A percentile compares a stretch with the other conserved stretches of the same genome.
These are phyloP conservation scores for Trypanosoma vivax DNA, from an alignment of 208 protist genomes.

Conservation along the genomic window DNA sequence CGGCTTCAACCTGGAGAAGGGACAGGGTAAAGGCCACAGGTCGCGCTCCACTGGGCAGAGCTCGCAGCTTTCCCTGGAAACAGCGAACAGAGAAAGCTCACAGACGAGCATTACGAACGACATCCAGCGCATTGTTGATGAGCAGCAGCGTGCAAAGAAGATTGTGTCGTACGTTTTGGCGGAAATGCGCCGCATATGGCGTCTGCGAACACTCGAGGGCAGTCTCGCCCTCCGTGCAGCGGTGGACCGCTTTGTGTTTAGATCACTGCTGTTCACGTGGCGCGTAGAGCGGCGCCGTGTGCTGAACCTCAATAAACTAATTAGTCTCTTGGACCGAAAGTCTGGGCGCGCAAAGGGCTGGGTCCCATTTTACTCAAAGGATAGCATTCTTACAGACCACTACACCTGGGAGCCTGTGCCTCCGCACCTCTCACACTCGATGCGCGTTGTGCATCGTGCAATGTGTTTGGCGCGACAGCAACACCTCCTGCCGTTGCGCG, in stretches of 20 bases:
- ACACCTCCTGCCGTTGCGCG: conserved; percentile 47
- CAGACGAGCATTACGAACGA: conserved; percentile 9
- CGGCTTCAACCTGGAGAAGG: too few species aligned
- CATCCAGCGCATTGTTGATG: conserved; percentile 55
- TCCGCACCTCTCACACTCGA: conserved; percentile 13
- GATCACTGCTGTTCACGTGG: conserved; percentile 45
- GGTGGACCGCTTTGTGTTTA: conserved; percentile 25
- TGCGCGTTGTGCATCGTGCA: conserved; percentile 34
- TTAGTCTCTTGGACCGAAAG: conserved; percentile 62
- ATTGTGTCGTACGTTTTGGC: conserved; percentile 58
- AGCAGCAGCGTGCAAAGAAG: conserved; percentile 75
- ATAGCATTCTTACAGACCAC: conserved; percentile 42
- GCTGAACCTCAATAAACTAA: conserved; percentile 67
- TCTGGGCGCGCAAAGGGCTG: conserved; percentile 52
- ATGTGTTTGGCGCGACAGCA: conserved; percentile 60
- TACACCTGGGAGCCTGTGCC: conserved; percentile 13
- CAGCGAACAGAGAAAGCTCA: background rate
- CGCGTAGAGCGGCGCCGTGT: conserved; percentile 59
- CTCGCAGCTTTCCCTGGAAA: too few species aligned
- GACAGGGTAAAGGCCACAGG: too few species aligned
- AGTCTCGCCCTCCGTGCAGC: conserved; percentile 32
- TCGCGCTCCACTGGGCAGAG: too few species aligned
- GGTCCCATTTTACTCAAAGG: conserved; percentile 67
- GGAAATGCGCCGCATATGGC: conserved; percentile 72
- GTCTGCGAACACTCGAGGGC: conserved; percentile 32